Evolutionary conservation across 441 rosid genomes (phyloP).

Genomic region (Pelargonium fulgidum): DNA sequence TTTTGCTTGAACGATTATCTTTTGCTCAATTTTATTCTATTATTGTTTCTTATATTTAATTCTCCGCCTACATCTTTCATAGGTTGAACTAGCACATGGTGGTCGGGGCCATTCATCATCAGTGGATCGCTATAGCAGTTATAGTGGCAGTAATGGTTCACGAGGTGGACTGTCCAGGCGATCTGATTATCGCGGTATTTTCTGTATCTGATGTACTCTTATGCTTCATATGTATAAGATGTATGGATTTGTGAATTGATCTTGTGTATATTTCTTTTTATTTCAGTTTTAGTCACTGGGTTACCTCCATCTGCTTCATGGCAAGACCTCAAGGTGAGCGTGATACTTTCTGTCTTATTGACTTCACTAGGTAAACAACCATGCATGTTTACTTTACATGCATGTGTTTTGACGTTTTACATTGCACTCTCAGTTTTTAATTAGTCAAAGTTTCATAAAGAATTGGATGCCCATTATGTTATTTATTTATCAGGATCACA

Average conservation of each 20-base stretch:
- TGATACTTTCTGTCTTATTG: background rate
- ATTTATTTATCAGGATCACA: conserved; percentile 63
- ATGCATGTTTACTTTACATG: too few species aligned
- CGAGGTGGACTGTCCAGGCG: conserved; percentile 62
- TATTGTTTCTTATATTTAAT: background rate
- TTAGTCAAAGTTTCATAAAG: background rate
- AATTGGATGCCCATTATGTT: conserved; percentile 2
- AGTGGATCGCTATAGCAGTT: conserved; percentile 61
- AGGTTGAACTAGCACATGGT: conserved; percentile 95
- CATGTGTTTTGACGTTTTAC: too few species aligned
- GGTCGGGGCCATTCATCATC: conserved; percentile 71
- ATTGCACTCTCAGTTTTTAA: too few species aligned
- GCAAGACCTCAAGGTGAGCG: conserved; percentile 92
- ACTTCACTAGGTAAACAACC: background rate
- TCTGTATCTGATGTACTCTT: background rate
- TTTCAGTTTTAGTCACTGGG: conserved; percentile 79
- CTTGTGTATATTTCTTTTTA: background rate
- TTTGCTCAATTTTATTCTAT: background rate
- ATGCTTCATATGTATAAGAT: background rate
- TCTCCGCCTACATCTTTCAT: conserved; percentile 7
- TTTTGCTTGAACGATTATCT: background rate
- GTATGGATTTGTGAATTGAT: conserved; percentile 6
- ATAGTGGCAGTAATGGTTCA: conserved; percentile 49
- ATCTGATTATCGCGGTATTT: conserved; percentile 84
- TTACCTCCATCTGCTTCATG: conserved; percentile 92